Evolutionary conservation across 1,284 basidiomycete species (phyloP).

Genomic region (Ceratobasidium sp.): DNA sequence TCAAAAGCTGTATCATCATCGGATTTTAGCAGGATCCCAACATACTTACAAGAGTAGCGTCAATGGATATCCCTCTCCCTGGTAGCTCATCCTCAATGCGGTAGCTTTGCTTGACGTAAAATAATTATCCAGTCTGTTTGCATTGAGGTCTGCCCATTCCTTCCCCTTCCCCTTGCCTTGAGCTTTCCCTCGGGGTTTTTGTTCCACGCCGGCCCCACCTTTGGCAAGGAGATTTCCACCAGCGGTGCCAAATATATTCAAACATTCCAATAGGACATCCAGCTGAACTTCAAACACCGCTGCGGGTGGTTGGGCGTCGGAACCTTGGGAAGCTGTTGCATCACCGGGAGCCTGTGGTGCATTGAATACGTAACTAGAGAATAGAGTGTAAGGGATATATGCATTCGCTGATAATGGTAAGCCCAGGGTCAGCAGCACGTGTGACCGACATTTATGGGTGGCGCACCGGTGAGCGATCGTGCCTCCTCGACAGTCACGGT

Average conservation of each 20-base stretch:
- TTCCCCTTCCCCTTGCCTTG: slow-evolving; percentile 45
- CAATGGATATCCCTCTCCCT: slow-evolving; percentile 78
- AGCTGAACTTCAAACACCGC: slow-evolving; percentile 77
- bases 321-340: slow-evolving; percentile 46
- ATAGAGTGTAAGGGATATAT: slow-evolving; percentile 79
- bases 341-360: slow-evolving; percentile 51
- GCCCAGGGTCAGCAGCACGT: neutral
- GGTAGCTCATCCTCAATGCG: slow-evolving; percentile 83
- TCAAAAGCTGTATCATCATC: slow-evolving; percentile 25
- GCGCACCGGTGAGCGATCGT: slow-evolving; percentile 72
- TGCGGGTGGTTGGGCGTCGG: slow-evolving; percentile 50
- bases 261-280: slow-evolving; percentile 80
- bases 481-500: slow-evolving; percentile 88
- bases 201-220: slow-evolving; percentile 43
- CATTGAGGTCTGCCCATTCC: slow-evolving; percentile 49
- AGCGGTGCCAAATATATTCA: slow-evolving; percentile 90
- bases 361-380: slow-evolving; percentile 73
- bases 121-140: slow-evolving; percentile 34
- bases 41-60: slow-evolving; percentile 74
- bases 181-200: slow-evolving; percentile 56
- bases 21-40: neutral
- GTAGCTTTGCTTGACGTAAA: slow-evolving; percentile 63
- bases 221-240: slow-evolving; percentile 45
- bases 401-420: slow-evolving; percentile 66
- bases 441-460: neutral